These are phyloP conservation scores for Leucosporidium creatinivorum DNA, from an alignment of 768 basidiomycete genomes.

Conservation along the genomic window DNA sequence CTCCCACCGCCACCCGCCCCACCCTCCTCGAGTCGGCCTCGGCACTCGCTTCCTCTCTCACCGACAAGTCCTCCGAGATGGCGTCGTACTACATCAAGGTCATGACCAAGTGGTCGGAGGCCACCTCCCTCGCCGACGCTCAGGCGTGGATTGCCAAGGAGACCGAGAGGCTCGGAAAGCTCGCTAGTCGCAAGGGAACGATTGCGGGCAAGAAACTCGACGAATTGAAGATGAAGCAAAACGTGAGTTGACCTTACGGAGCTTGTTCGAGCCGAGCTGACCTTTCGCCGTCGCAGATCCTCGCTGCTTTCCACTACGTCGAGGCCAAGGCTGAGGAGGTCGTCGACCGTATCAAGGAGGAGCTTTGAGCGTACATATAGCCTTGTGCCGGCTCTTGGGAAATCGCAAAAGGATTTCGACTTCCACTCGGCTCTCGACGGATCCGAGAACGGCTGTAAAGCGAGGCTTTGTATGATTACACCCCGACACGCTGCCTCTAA, in stretches of 20 bases:
- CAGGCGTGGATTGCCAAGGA: constrained; percentile 78
- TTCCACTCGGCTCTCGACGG: no score
- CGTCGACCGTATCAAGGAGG: constrained; percentile 18
- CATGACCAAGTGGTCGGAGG: constrained; percentile 63
- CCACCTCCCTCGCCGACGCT: constrained; percentile 4
- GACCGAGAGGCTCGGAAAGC: constrained; percentile 49
- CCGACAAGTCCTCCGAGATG: constrained; percentile 11
- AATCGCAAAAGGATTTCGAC: no score
- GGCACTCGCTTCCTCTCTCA: constrained; percentile 48
- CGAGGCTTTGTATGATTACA: no score
- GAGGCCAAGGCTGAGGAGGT: neutral
- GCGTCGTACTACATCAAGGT: constrained; percentile 76
- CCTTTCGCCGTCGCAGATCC: constrained; percentile 2
- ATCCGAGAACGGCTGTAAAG: no score
- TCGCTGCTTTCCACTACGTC: constrained; percentile 15
- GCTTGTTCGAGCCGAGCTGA: neutral
- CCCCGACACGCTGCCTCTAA: no score
- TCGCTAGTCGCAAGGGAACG: constrained; percentile 51
- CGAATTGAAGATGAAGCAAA: constrained; percentile 85
- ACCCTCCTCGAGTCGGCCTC: constrained; percentile 62
- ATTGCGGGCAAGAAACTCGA: constrained; percentile 73
- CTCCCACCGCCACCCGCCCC: constrained; percentile 49
- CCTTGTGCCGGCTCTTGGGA: no score
- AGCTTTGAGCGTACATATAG: constrained; percentile 3
- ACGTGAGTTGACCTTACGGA: constrained; percentile 47